phyloP scores from a whole-genome alignment of 352 stramenopile species.

The Pythium dissotocum region DNA sequence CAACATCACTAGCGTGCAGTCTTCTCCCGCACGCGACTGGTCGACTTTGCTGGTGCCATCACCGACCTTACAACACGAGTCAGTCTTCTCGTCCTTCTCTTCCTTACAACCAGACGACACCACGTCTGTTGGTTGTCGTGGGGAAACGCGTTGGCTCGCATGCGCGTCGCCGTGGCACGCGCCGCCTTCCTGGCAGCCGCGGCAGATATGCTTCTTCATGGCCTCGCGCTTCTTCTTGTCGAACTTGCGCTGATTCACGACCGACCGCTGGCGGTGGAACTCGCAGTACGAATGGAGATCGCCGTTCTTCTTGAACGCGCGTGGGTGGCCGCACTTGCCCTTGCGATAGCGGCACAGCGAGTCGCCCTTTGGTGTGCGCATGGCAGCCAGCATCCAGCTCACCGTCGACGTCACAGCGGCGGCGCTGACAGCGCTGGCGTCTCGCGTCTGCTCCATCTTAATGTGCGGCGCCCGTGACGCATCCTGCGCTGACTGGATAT shows the following conservation, averaged over 20 bases:
- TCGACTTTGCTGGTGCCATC: background rate
- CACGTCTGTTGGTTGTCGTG: background rate
- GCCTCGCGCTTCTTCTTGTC: conserved; percentile 25
- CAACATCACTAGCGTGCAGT: background rate
- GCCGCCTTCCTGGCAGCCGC: background rate
- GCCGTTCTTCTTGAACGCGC: conserved; percentile 69
- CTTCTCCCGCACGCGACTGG: background rate
- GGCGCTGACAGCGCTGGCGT: background rate
- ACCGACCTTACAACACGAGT: background rate
- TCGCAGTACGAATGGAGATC: conserved; percentile 64
- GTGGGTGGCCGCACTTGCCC: conserved; percentile 50
- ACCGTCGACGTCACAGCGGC: background rate
- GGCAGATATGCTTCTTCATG: background rate
- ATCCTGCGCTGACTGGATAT: background rate
- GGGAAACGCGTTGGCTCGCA: background rate
- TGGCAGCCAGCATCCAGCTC: conserved; percentile 14
- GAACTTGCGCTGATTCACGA: conserved; percentile 54
- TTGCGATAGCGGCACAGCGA: conserved; percentile 50
- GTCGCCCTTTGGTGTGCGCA: conserved; percentile 10
- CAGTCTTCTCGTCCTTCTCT: background rate
- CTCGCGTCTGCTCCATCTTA: background rate
- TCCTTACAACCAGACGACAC: background rate
- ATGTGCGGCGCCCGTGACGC: background rate
- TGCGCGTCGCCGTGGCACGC: background rate
- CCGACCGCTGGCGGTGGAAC: conserved; percentile 54